Base-by-base conservation (phyloP, 805 yeast species). In the Schwanniomyces polymorphus region DNA sequence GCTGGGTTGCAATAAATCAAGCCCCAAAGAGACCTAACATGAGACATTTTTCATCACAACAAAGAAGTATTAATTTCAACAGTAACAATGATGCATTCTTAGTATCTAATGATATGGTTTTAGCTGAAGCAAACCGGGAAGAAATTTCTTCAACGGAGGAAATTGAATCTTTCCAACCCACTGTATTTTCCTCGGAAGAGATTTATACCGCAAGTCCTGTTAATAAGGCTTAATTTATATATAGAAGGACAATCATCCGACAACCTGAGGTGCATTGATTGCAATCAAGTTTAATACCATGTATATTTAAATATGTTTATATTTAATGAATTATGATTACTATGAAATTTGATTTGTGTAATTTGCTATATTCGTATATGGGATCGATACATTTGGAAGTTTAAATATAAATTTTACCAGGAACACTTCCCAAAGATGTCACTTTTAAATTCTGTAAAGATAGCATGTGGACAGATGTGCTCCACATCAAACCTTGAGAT, bases 401-500 rank as follows among this genome's bases (percentile, higher is more conserved):
- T 21, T 21, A 4, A 21, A 21, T 21, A 3, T 21, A 21, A 21
- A 5, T 21, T 21, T 21, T 21, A 21, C 23, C 5, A 4, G 5
- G 5, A 21, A 21, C 5, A 21, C 23, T 21, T 21, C 5, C 23
- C 5, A 10, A 17, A 34, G 3, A 44, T 44, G 46, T 27, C 46
- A 10, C 4, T 34, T 34, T 18, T 38, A 11, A 43, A 27, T 18
- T 40, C 48, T 12, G 41, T 52, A 23, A 52, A 41, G 45, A 50
- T 90, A 12, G 97, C 96, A 17, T 88, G 88, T 16, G 97, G 95
- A 1, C 98, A 92, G 62, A 67, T 92, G 49, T 84, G 91, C 54
- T 86, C 97, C 0, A 80, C 91, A 0, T 73, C 87, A 0, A 79
- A 78, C 33, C 63, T 90, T 23, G 58, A 65, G 1, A 74, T 72